Percentiles rank a stretch among this genome's conserved stretches.
phyloP scores from a whole-genome alignment of 2,329 filamentous ascomycete species.

The Aspergillus melleus region DNA sequence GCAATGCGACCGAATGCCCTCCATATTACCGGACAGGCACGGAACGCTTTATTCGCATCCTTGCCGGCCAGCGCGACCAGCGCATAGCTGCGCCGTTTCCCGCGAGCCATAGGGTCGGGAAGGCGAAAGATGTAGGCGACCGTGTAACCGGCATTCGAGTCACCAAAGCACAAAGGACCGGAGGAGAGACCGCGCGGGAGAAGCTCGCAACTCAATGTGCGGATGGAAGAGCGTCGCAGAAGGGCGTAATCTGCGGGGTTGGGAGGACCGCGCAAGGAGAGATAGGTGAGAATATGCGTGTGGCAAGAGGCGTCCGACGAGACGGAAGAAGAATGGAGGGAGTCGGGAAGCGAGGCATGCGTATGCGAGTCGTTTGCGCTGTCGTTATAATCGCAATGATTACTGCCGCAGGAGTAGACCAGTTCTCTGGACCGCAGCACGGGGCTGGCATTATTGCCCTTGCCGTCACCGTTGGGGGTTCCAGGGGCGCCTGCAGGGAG shows the following conservation, averaged over 20 bases:
- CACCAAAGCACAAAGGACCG: constrained; percentile 60
- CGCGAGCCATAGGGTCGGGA: constrained; percentile 58
- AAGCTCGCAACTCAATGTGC: constrained; percentile 58
- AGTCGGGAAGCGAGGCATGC: constrained; percentile 40
- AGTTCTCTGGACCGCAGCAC: constrained; percentile 57
- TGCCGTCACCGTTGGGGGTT: constrained; percentile 50
- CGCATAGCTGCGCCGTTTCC: constrained; percentile 57
- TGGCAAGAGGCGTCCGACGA: constrained; percentile 51
- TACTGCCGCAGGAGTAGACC: constrained; percentile 52
- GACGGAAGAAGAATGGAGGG: constrained; percentile 41
- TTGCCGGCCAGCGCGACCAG: constrained; percentile 58
- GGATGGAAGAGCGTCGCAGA: constrained; percentile 58
- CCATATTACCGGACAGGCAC: constrained; percentile 51
- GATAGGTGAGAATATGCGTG: constrained; percentile 58
- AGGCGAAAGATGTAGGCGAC: constrained; percentile 62
- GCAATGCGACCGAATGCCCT: constrained; percentile 57
- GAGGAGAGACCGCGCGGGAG: constrained; percentile 57
- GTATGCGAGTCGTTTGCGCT: constrained; percentile 34
- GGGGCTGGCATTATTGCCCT: constrained; percentile 53
- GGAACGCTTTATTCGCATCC: constrained; percentile 49
- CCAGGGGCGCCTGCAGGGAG: constrained; percentile 56
- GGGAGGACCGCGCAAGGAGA: constrained; percentile 58
- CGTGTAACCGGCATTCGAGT: constrained; percentile 57
- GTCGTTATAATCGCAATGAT: constrained; percentile 38
- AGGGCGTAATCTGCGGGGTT: constrained; percentile 56